Base-by-base conservation (phyloP, 306 rosid genomes). In the Arachis stenosperma region DNA sequence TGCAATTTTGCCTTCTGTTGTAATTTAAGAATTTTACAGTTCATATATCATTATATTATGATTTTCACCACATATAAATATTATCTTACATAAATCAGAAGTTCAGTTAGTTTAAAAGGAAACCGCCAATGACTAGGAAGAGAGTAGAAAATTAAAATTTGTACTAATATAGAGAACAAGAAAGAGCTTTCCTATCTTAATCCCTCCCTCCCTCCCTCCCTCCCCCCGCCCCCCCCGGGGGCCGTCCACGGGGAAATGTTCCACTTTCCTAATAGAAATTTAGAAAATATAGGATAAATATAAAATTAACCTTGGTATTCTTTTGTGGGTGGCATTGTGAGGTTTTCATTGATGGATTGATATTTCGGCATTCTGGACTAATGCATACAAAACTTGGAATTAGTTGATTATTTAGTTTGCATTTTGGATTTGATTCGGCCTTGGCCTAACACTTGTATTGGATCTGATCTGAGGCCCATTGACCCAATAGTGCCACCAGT, bases 31-130 rank as follows among this genome's bases (percentile, higher is more conserved):
- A 46, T 8, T 54, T 69, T 39, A 33, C 43, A 51, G 64, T 54
- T 70, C 52, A 7, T 39, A 29, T 47, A 1, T 3, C 27, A 17
- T 57, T 2, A 50, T 8, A 17, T 14, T 56, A 9, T 0, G 10
- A 73, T 55, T 55, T 62, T 64, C 8, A 42, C 46, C 55, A 37
- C 64, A 40, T 63, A 67, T 66, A n/a, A 33, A 33, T 33, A 33
- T 33, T 33, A 33, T 33, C 27, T 55, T 43, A n/a, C 52, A 6
- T 48, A 42, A 46, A 37, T 61, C 11, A 54, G 65, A 29, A 70
- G 30, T 65, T 65, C 46, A 15, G 40, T 57, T 64, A 57, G 30
- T 65, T 70, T 63, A 27, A 63, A 69, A 69, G 15, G 64, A 69
- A 65, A 69, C 52, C 37, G 22, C 36, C 56, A n/a, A 30, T 73